A percentile compares a stretch with the other conserved stretches of the same genome.
phyloP scores from a whole-genome alignment of 2,329 filamentous ascomycete species.

The Tolypocladium inflatum region DNA sequence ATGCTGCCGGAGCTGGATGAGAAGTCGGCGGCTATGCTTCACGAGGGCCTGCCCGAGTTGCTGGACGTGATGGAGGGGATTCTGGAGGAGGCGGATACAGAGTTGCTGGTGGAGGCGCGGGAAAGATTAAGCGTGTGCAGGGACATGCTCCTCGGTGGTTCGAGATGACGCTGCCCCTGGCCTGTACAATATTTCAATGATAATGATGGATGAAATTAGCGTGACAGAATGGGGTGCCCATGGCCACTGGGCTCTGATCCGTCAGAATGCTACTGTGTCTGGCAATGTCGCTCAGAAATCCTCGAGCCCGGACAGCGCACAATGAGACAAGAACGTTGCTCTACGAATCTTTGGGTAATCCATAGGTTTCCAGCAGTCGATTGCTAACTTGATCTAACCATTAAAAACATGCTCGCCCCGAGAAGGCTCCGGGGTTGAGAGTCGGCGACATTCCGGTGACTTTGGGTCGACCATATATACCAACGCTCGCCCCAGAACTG shows the following conservation, averaged over 20 bases:
- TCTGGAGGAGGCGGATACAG: constrained; percentile 40
- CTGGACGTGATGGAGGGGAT: constrained; percentile 33
- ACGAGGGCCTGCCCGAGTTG: constrained; percentile 38
- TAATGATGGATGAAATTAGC: background rate
- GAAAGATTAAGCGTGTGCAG: constrained; percentile 58
- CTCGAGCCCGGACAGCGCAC: too few relatives aligned
- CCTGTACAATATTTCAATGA: background rate
- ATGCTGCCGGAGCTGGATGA: constrained; percentile 60
- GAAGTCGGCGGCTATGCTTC: constrained; percentile 56
- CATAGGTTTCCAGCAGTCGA: too few relatives aligned
- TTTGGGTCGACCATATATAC: too few relatives aligned
- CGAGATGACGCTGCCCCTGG: background rate
- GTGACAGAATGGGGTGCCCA: background rate
- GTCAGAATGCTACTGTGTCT: too few relatives aligned
- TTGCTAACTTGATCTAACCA: too few relatives aligned
- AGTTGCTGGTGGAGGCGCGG: constrained; percentile 70
- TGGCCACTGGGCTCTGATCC: background rate
- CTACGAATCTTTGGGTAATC: background rate
- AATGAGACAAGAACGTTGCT: too few relatives aligned
- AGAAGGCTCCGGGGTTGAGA: too few relatives aligned
- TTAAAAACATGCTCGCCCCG: too few relatives aligned
- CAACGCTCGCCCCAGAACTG: too few relatives aligned
- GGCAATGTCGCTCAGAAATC: too few relatives aligned
- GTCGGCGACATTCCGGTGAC: too few relatives aligned
- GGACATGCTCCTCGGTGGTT: constrained; percentile 13